These are phyloP conservation scores for Blastocystis sp. DNA, from an alignment of 352 stramenopile genomes.

Conservation along the genomic window DNA sequence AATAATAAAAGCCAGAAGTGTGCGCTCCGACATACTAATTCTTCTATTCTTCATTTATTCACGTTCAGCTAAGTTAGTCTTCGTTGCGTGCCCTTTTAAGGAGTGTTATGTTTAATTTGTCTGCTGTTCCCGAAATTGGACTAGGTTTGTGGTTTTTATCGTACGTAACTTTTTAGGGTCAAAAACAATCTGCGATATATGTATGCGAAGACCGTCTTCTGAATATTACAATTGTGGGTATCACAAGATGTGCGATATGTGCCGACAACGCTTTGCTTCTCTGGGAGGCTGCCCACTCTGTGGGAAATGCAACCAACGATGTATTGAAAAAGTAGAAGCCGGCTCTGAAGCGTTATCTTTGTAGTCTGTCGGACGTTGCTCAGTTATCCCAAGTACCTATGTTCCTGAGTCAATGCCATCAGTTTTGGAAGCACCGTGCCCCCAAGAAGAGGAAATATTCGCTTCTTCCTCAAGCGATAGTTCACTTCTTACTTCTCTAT, in stretches of 20 bases:
- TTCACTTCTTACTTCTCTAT: conserved; percentile 41
- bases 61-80: not conserved
- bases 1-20: not conserved
- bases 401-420: not conserved
- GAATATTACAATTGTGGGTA: conserved; percentile 43
- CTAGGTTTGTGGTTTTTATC: not conserved
- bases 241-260: conserved; percentile 46
- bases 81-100: not conserved
- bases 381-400: not conserved
- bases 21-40: conserved; percentile 45
- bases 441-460: not conserved
- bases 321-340: conserved; percentile 5
- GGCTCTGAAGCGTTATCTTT: not conserved
- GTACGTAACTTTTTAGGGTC: not conserved
- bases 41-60: conserved; percentile 12
- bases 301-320: conserved; percentile 18
- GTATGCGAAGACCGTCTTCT: conserved; percentile 50
- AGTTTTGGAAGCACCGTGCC: not conserved
- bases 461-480: not conserved
- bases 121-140: conserved; percentile 50
- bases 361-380: not conserved
- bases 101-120: conserved; percentile 55
- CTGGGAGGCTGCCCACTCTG: not conserved
- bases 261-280: not conserved
- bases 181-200: conserved; percentile 62